Conservation (phyloP, 1,284 basidiomycete genomes). For the Irpex sp. region DNA sequence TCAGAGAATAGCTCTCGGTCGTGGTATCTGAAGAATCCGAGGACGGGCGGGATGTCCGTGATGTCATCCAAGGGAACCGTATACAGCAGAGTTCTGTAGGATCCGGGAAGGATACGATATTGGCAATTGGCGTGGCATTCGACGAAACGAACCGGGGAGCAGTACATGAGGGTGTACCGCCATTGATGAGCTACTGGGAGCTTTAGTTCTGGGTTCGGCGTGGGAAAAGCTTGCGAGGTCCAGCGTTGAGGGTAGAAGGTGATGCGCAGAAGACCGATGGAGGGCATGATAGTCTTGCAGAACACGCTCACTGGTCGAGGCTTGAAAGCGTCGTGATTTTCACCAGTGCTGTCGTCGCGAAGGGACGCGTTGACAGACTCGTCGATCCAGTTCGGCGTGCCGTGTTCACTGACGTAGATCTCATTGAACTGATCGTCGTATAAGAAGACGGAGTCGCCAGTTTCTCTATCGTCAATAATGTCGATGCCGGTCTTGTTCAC, state of each 20-base stretch:
- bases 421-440: slow-evolving; percentile 26
- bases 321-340: slow-evolving; percentile 18
- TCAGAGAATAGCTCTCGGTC: slow-evolving; percentile 11
- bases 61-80: slow-evolving; percentile 24
- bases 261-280: slow-evolving; percentile 15
- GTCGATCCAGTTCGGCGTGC: slow-evolving; percentile 30
- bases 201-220: background rate
- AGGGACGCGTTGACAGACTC: slow-evolving; percentile 22
- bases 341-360: slow-evolving; percentile 17
- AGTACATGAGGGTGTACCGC: slow-evolving; percentile 9
- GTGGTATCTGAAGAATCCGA: slow-evolving; percentile 13
- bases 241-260: slow-evolving; percentile 17
- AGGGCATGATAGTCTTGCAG: slow-evolving; percentile 8
- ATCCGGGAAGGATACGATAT: slow-evolving; percentile 41
- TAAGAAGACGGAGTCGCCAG: slow-evolving; percentile 20
- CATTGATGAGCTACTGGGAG: slow-evolving; percentile 4
- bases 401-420: slow-evolving; percentile 51
- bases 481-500: slow-evolving; percentile 17
- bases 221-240: slow-evolving; percentile 2
- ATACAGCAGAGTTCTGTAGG: slow-evolving; percentile 46
- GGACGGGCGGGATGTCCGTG: slow-evolving; percentile 8
- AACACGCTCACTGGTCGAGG: slow-evolving; percentile 40
- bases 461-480: slow-evolving; percentile 15
- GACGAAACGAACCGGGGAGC: slow-evolving; percentile 12
- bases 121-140: slow-evolving; percentile 2